A percentile compares a stretch with the other conserved stretches of the same genome.
Evolutionary conservation across 371 early-diverging fungal species (phyloP).

Genomic region (Mucor racemosus): DNA sequence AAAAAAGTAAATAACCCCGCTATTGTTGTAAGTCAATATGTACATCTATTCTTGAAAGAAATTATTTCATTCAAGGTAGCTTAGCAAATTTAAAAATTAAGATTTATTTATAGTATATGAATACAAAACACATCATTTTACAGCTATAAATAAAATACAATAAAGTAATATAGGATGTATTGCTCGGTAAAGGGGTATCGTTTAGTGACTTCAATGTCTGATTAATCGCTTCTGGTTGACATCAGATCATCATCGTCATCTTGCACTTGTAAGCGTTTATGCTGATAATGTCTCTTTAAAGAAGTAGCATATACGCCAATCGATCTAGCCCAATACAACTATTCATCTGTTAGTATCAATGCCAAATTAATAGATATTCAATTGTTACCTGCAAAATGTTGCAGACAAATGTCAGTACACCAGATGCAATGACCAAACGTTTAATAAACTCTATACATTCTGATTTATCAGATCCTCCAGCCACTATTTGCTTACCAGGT

Average conservation of each 20-base stretch:
- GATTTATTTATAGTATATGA: too few species aligned
- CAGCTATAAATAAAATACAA: background rate
- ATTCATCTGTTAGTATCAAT: background rate
- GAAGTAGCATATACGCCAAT: constrained; percentile 32
- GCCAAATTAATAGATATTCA: background rate
- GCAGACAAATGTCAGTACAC: constrained; percentile 34
- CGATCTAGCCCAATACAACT: constrained; percentile 33
- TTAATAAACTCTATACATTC: constrained; percentile 33
- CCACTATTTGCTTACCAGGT: constrained; percentile 35
- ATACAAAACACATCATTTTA: too few species aligned
- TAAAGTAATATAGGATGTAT: background rate
- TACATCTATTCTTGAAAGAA: too few species aligned
- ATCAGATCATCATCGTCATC: constrained; percentile 23
- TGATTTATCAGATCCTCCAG: constrained; percentile 43
- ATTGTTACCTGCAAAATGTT: constrained; percentile 42
- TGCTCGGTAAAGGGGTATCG: background rate
- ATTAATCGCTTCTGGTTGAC: constrained; percentile 16
- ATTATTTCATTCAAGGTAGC: too few species aligned
- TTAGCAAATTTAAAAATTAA: too few species aligned
- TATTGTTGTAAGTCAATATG: background rate
- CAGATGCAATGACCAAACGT: constrained; percentile 33
- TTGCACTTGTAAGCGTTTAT: constrained; percentile 18
- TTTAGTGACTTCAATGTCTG: background rate
- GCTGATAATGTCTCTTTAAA: constrained; percentile 24
- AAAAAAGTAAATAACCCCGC: background rate